Evolutionary conservation across 306 rosid genomes (phyloP), one percentile per base, ranked within the genome.

Genomic region (apple (Malus domestica)): DNA sequence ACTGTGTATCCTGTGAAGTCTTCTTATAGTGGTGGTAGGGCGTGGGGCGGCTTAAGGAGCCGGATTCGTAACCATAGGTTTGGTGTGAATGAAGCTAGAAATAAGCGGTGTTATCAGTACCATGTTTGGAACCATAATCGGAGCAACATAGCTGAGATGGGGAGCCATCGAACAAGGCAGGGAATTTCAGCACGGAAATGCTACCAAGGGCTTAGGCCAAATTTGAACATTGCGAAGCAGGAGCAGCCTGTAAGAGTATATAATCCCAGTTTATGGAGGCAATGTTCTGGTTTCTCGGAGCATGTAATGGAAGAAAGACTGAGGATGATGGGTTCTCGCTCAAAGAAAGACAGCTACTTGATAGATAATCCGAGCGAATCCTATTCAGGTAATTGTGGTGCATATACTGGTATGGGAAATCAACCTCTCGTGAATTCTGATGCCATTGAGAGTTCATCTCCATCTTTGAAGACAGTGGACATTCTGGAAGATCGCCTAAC

Each of bases 21-120:
- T 58, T 57, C 63, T 1, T 40, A 15, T 33, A 13, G 45, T 4
- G 52, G 55, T 27, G 49, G 55, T 40, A 71, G 49, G 59, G 40
- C 13, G 57, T n/a, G 74, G 7, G 68, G 46, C 10, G 74, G 73
- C 25, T 72, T 73, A 5, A 52, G 4, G 30, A 72, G 78, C 73
- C 46, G 82, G 35, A 67, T 73, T 15, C 52, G 71, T 25, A 74
- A 46, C 35, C 57, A 68, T 67, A 74, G 79, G 11, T 67, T 76
- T 46, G 25, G 71, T 66, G 67, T 19, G 33, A 46, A 35, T 25
- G 70, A 81, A 33, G 1, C 51, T 67, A 67, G 73, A 29, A 55
- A 19, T 71, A 80, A 76, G 73, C 67, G 11, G 63, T 29, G 63
- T 64, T 52, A 40, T 71, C 40, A 61, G 11, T n/a, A 42, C 32